These are phyloP conservation scores for Perkinsus chesapeaki DNA, from an alignment of 169 alveolate species.

Conservation along the genomic window DNA sequence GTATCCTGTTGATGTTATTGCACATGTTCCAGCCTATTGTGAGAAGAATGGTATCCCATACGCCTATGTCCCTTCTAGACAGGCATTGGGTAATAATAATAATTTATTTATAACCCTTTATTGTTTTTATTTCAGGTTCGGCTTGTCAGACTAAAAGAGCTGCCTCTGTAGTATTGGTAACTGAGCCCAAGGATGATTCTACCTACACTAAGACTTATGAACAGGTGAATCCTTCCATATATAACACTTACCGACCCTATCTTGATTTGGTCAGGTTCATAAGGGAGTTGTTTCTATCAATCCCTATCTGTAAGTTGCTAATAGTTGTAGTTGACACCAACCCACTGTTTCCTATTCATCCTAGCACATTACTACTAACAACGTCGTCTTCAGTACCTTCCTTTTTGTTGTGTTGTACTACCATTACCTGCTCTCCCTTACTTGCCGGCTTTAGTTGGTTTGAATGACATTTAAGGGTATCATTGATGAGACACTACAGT, in stretches of 20 bases:
- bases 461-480: neutral
- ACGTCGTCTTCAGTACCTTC: too few relatives aligned
- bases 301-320: neutral
- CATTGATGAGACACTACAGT: neutral
- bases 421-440: neutral
- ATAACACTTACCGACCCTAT: neutral
- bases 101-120: neutral
- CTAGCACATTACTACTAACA: too few relatives aligned
- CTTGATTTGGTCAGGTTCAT: neutral
- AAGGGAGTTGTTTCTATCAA: neutral
- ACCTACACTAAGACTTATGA: constrained; percentile 3
- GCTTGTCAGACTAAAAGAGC: constrained; percentile 90
- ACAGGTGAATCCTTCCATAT: neutral
- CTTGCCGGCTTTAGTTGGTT: neutral
- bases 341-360: neutral
- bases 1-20: constrained; percentile 88
- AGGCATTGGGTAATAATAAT: constrained; percentile 67
- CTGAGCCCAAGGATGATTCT: constrained; percentile 47
- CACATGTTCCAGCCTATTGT: constrained; percentile 91
- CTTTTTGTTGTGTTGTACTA: neutral
- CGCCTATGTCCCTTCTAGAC: constrained; percentile 80
- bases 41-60: constrained; percentile 84
- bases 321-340: neutral
- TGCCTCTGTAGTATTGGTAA: constrained; percentile 80
- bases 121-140: neutral